Percentiles rank a stretch among this genome's conserved stretches.
Conservation (phyloP, 1,284 basidiomycete species). For the Apiotrichum gamsii region DNA sequence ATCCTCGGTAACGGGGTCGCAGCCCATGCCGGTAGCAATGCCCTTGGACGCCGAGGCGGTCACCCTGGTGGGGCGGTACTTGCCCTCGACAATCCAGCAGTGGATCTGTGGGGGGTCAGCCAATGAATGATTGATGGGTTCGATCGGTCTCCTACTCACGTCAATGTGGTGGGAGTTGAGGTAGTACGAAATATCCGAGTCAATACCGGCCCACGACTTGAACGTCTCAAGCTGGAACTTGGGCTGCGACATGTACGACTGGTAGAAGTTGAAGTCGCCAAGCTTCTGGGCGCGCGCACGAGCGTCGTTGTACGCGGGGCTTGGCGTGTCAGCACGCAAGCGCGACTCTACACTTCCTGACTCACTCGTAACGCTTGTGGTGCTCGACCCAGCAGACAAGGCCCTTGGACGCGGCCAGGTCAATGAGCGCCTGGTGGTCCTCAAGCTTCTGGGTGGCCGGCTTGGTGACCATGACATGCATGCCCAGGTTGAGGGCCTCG, state of each 20-base stretch:
- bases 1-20: slow-evolving; percentile 66
- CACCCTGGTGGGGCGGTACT: slow-evolving; percentile 64
- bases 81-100: slow-evolving; percentile 83
- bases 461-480: slow-evolving; percentile 88
- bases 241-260: slow-evolving; percentile 76
- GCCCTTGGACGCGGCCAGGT: slow-evolving; percentile 65
- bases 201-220: slow-evolving; percentile 87
- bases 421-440: slow-evolving; percentile 72
- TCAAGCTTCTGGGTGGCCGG: slow-evolving; percentile 79
- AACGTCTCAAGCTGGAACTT: slow-evolving; percentile 91
- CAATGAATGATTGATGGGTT: too few relatives aligned
- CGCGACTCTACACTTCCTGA: neutral
- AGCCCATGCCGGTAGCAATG: slow-evolving; percentile 74
- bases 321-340: too few relatives aligned
- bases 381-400: slow-evolving; percentile 89
- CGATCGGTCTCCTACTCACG: too few relatives aligned
- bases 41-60: slow-evolving; percentile 81
- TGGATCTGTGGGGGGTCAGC: too few relatives aligned
- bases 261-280: slow-evolving; percentile 81
- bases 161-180: slow-evolving; percentile 85
- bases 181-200: slow-evolving; percentile 84
- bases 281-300: slow-evolving; percentile 63
- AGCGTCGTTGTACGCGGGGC: slow-evolving; percentile 84
- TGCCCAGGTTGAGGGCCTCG: slow-evolving; percentile 72
- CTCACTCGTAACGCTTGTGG: slow-evolving; percentile 60